These are phyloP conservation scores for Myrica gale DNA, from an alignment of 306 rosid species.

Conservation along the genomic window DNA sequence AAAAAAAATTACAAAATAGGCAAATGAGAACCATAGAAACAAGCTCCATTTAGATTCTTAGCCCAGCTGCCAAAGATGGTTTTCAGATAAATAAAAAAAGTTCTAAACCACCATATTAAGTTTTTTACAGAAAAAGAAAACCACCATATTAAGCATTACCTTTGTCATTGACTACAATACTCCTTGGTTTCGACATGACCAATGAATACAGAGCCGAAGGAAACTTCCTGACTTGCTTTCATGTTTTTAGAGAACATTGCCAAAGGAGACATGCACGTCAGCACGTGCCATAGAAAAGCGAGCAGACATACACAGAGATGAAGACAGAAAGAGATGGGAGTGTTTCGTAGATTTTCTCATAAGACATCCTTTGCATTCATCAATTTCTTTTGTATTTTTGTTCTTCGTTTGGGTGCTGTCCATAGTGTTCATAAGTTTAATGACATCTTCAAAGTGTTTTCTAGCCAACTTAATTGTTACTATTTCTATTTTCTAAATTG, in stretches of 20 bases:
- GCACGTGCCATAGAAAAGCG: neutral
- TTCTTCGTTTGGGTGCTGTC: neutral
- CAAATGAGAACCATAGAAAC: constrained; percentile 12
- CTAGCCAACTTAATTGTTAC: neutral
- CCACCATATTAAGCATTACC: neutral
- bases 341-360: neutral
- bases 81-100: neutral
- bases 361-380: too few species aligned
- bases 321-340: neutral
- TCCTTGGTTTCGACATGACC: neutral
- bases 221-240: neutral
- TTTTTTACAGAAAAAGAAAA: too few species aligned
- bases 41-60: constrained; percentile 3
- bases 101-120: too few species aligned
- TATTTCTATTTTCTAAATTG: neutral
- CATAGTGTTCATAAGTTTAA: neutral
- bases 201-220: neutral
- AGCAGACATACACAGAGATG: neutral
- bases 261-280: neutral
- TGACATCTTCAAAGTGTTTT: neutral
- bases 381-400: neutral
- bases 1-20: neutral
- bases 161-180: neutral
- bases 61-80: neutral
- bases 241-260: neutral